Evolutionary conservation across 768 basidiomycete genomes (phyloP).

Genomic region (Russula virescens): DNA sequence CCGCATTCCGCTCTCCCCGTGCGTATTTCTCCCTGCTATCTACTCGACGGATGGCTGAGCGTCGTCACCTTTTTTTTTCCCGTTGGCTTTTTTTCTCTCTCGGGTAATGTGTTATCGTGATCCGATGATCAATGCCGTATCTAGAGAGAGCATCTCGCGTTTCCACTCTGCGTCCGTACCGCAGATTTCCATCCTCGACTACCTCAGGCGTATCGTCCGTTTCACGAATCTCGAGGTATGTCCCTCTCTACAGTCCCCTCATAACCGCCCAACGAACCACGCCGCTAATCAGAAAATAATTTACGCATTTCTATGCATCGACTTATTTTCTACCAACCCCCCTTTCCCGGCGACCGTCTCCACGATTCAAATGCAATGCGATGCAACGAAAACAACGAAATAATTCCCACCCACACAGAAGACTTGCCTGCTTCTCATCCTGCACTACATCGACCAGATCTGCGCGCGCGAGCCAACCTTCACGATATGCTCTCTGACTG

Average conservation of each 20-base stretch:
- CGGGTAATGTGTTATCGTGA: background rate
- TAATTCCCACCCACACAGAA: constrained; percentile 40
- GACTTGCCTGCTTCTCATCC: constrained; percentile 71
- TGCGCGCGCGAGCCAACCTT: constrained; percentile 82
- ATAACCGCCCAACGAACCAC: background rate
- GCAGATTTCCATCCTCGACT: constrained; percentile 83
- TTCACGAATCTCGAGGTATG: constrained; percentile 93
- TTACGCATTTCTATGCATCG: background rate
- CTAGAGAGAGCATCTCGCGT: constrained; percentile 83
- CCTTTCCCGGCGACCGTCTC: background rate
- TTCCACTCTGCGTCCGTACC: constrained; percentile 95
- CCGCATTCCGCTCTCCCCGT: constrained; percentile 85
- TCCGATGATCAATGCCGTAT: constrained; percentile 2
- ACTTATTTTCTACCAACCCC: too few species aligned
- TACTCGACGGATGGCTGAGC: constrained; percentile 14
- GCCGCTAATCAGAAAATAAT: background rate
- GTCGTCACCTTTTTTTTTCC: background rate
- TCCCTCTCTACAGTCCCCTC: too few species aligned
- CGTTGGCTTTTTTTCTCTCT: background rate
- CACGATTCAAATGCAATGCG: background rate
- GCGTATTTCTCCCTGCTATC: constrained; percentile 18
- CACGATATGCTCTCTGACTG: constrained; percentile 91
- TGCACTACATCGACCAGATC: constrained; percentile 92
- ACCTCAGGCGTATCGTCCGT: constrained; percentile 86
- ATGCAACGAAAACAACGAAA: background rate